A percentile compares a stretch with the other conserved stretches of the same genome.
Conservation (phyloP, 108 stramenopile species). For the Aurantiochytrium sp. region DNA sequence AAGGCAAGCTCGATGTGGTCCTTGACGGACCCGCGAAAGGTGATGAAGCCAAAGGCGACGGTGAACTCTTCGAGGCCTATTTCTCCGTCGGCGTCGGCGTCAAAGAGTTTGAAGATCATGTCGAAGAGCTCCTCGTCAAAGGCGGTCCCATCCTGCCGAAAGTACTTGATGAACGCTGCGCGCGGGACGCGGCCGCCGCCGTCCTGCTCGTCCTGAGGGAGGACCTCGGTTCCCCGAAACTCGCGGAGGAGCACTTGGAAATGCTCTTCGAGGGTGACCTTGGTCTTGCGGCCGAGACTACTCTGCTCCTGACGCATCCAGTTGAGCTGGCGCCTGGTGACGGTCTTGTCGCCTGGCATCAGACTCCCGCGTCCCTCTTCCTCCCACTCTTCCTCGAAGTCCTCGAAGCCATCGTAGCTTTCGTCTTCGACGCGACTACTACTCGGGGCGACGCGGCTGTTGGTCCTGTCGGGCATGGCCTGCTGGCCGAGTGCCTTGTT, state of each 20-base stretch:
- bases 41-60: background rate
- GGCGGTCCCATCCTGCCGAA: background rate
- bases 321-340: background rate
- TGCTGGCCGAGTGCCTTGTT: too few species aligned
- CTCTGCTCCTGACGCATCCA: background rate
- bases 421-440: too few species aligned
- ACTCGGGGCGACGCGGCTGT: too few species aligned
- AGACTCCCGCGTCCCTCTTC: background rate
- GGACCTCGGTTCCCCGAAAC: background rate
- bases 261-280: background rate
- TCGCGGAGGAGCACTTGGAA: background rate
- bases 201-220: background rate
- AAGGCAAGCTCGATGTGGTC: background rate
- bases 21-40: background rate
- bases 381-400: background rate
- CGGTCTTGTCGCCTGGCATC: background rate
- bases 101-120: constrained; percentile 5
- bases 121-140: background rate
- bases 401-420: background rate
- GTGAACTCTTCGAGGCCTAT: background rate
- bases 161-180: background rate
- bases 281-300: background rate
- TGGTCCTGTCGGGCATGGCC: too few species aligned
- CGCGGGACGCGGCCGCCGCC: background rate
- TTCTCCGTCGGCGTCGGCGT: background rate